Evolutionary conservation across 345 rosid species (phyloP).

Genomic region (Linum lewisii): DNA sequence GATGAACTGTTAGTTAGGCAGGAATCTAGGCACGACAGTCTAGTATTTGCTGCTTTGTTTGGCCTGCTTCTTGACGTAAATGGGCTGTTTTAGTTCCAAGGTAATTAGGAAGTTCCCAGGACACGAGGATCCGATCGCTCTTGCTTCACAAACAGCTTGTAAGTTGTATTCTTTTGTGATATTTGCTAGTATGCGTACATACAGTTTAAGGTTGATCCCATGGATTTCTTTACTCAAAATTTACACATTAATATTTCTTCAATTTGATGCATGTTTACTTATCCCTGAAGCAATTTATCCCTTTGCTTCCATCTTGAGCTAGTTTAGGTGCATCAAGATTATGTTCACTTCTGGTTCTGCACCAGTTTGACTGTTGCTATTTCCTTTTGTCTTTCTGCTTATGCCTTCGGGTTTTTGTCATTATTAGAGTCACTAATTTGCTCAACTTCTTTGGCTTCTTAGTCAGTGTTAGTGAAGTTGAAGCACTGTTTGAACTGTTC

Average conservation of each 20-base stretch:
- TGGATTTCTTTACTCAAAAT: neutral
- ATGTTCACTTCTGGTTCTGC: too few relatives aligned
- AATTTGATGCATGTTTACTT: too few relatives aligned
- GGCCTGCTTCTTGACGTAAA: constrained; percentile 26
- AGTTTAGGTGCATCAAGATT: too few relatives aligned
- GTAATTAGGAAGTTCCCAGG: constrained; percentile 62
- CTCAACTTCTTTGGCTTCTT: constrained; percentile 15
- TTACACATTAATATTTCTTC: neutral
- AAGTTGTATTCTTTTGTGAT: constrained; percentile 24
- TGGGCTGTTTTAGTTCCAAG: constrained; percentile 95
- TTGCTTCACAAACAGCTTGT: constrained; percentile 96
- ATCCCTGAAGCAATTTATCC: too few relatives aligned
- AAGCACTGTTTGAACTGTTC: constrained; percentile 90
- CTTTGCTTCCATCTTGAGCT: too few relatives aligned
- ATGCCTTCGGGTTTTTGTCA: neutral
- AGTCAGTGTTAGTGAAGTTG: constrained; percentile 99
- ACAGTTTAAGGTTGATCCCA: too few relatives aligned
- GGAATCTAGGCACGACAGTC: constrained; percentile 12
- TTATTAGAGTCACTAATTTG: neutral
- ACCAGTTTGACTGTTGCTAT: too few relatives aligned
- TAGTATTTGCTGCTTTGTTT: constrained; percentile 3
- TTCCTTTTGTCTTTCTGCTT: neutral
- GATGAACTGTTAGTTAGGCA: neutral
- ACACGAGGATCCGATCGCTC: constrained; percentile 72
- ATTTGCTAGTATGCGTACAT: too few relatives aligned